phyloP scores from a whole-genome alignment of 768 basidiomycete species.

The Hysterangium stoloniferum region DNA sequence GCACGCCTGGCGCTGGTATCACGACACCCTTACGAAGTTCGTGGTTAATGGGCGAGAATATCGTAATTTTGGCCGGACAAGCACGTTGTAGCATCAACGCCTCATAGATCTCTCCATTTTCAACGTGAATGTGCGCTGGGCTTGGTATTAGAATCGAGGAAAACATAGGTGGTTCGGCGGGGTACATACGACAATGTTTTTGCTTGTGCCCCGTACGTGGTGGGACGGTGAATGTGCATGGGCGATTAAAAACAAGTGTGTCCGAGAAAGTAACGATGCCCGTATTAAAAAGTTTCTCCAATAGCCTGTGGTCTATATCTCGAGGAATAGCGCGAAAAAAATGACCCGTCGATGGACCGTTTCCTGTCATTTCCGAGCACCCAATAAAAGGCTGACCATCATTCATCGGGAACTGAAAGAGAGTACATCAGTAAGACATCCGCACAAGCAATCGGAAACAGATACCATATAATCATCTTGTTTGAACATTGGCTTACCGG shows the following conservation, averaged over 20 bases:
- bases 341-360: not conserved
- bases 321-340: conserved; percentile 4
- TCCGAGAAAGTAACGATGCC: conserved; percentile 2
- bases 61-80: conserved; percentile 10
- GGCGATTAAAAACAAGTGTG: not conserved
- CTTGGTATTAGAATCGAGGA: not conserved
- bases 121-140: conserved; percentile 5
- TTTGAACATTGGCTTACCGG: conserved; percentile 1
- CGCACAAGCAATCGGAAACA: not conserved
- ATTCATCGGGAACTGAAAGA: conserved; percentile 1
- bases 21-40: conserved; percentile 5
- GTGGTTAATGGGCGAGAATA: conserved; percentile 6
- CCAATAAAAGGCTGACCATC: not conserved
- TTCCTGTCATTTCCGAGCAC: not conserved
- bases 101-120: conserved; percentile 7
- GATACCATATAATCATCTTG: conserved; percentile 1
- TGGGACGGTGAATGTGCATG: conserved; percentile 7
- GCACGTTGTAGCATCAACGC: conserved; percentile 5
- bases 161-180: not conserved
- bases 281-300: not conserved
- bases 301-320: not conserved
- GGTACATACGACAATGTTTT: conserved; percentile 4
- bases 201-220: conserved; percentile 8
- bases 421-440: not conserved
- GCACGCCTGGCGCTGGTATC: conserved; percentile 2